These are phyloP conservation scores for Nissolia schottii DNA, from an alignment of 306 rosid genomes.

Conservation along the genomic window DNA sequence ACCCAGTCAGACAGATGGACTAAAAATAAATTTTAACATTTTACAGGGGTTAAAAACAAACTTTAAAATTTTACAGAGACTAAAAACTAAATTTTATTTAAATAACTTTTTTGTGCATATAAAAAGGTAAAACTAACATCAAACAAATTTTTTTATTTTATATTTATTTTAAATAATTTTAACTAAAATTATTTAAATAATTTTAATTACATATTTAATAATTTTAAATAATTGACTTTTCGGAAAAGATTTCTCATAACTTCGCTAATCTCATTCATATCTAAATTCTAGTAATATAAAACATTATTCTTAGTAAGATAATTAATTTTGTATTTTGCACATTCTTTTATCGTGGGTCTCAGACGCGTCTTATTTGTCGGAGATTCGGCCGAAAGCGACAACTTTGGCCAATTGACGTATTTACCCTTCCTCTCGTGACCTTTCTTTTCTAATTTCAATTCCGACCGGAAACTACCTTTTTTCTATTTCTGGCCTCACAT, in stretches of 20 bases:
- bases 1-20: too few relatives aligned
- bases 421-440: constrained; percentile 1
- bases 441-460: not conserved
- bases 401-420: not conserved
- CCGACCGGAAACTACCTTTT: not conserved
- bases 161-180: too few relatives aligned
- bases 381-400: not conserved
- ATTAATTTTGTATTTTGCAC: not conserved
- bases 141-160: too few relatives aligned
- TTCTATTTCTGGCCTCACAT: not conserved
- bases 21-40: too few relatives aligned
- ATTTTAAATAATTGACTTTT: too few relatives aligned
- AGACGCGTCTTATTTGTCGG: not conserved
- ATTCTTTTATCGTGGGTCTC: not conserved
- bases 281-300: not conserved
- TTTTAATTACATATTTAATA: too few relatives aligned
- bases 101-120: too few relatives aligned
- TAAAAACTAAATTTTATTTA: too few relatives aligned
- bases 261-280: not conserved
- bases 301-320: not conserved
- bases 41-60: too few relatives aligned
- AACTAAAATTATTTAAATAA: too few relatives aligned
- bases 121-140: too few relatives aligned
- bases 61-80: too few relatives aligned
- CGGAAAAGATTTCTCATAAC: not conserved